Evolutionary conservation across 192 early-diverging fungal species (phyloP), one percentile per base, ranked within the genome.

Genomic region (Entomortierella beljakovae): DNA sequence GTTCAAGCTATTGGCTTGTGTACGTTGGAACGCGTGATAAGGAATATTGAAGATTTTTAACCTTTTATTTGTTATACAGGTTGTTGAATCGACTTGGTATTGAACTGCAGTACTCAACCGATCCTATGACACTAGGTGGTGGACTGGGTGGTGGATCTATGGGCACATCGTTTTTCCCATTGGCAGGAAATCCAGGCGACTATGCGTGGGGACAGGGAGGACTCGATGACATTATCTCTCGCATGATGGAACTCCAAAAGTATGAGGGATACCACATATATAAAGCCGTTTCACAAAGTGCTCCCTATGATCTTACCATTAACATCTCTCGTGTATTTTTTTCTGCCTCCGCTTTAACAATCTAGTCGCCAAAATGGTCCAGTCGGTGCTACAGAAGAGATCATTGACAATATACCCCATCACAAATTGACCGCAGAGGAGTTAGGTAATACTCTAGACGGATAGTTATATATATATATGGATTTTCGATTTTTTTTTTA

Each of bases 181-280:
- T 84, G 15, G 72, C 42, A 9, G 75, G 83, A 18, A 68, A 92
- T 52, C 85, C 90, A 31, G 87, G 88, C 49, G 96, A 98, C 83
- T 98, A 98, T 81, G 97, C 87, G 8, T 93, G 93, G 82, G 92
- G 93, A 33, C 90, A 93, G 46, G 73, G 83, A 62, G 94, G 90
- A 22, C 84, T 96, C 22, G 97, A 98, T 80, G 91, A 94, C 71
- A 94, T 98, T 58, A 93, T 98, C 49, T 89, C 94, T 9, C 94
- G 92, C 62, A 79, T 92, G 73, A 93, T 94, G 93, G 92, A 94
- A 53, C 88, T 92, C 59, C 84, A 85, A 63, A 84, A 83, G 88
- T 89, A 83, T 71, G 62, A 1, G 28, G 15, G 1, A 11, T 46
- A 11, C 2, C 11, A 11, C 20, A 46, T 22, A 16, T 13, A 43